Base-by-base conservation (phyloP, 1,284 basidiomycete genomes). In the Papiliotrema flavescens region DNA sequence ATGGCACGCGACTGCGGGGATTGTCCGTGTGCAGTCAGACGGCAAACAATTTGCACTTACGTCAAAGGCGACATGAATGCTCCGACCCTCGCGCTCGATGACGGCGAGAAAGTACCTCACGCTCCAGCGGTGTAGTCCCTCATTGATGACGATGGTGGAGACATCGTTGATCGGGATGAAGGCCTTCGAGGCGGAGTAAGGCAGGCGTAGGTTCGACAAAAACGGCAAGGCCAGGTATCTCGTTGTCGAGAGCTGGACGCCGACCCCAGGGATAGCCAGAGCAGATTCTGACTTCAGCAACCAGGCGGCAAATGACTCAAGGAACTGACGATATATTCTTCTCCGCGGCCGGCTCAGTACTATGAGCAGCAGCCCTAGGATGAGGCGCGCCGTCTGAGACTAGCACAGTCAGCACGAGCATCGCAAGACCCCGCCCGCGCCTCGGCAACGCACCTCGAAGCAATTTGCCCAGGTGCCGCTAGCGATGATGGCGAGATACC, bases 161-260 rank as follows among this genome's bases (percentile, higher is more conserved):
- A 75, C 56, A 5, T 62, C 62, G 1, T 51, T 49, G 3, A 69
- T 54, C 7, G 72, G 66, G 14, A 74, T 57, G 53, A 75, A 70
- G 1, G 34, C 52, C 14, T 56, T 40, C 8, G 55, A 53, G 1
- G 61, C 62, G 0, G 57, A 60, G 5, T 60, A 22, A 17, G 54
- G 51, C 2, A 59, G 2, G 11, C 55, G 34, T 37, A 24, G 36
- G 24, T 20, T n/a, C n/a, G 51, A 5, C 32, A 26, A 9, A 41
- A 53, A 51, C 48, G 62, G 53, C 41, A 50, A 15, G 35, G 60
- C 53, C 14, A 71, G 20, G 3, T 66, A 64, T 15, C 59, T 60
- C 85, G 22, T 76, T 60, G 72, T 89, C 82, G 42, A 81, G 74
- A 63, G 80, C 77, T 63, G 81, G 76, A 70, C 84, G 79, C 52